A percentile compares a stretch with the other conserved stretches of the same genome.
Evolutionary conservation across 441 rosid genomes (phyloP).

Genomic region (Viola pubescens): DNA sequence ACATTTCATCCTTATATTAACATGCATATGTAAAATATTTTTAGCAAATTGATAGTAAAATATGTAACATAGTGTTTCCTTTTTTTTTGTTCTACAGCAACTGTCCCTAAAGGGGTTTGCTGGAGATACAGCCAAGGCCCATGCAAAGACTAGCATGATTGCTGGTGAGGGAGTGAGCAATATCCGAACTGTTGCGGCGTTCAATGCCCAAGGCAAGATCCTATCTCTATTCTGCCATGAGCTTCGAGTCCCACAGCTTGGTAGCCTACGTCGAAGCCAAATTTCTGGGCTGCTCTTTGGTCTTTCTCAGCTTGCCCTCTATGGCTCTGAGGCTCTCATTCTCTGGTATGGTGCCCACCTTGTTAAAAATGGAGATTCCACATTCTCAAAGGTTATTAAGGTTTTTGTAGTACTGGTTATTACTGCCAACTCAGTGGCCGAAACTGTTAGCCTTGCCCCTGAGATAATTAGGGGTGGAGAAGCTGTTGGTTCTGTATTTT

Average conservation of each 20-base stretch:
- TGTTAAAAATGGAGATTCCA: constrained; percentile 75
- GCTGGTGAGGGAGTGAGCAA: constrained; percentile 99
- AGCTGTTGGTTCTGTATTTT: constrained; percentile 92
- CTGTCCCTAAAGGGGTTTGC: constrained; percentile 95
- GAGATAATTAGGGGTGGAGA: constrained; percentile 96
- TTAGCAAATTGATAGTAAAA: neutral
- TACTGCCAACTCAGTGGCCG: constrained; percentile 96
- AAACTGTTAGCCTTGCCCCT: constrained; percentile 97
- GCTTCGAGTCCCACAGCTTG: constrained; percentile 70
- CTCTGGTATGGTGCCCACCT: constrained; percentile 97
- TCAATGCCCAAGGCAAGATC: constrained; percentile 86
- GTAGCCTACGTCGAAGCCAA: constrained; percentile 72
- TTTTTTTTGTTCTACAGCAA: constrained; percentile 47
- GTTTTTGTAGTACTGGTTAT: constrained; percentile 89
- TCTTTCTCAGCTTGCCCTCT: constrained; percentile 87
- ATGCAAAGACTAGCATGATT: constrained; percentile 98
- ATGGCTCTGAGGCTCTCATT: constrained; percentile 86
- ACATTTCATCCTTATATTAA: too few relatives aligned
- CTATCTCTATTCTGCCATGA: constrained; percentile 72
- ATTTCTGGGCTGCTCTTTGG: constrained; percentile 85
- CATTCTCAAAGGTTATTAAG: constrained; percentile 96
- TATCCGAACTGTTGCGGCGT: constrained; percentile 94
- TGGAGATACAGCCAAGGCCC: constrained; percentile 98
- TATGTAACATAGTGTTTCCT: constrained; percentile 18
- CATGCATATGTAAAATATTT: neutral